Conservation (phyloP, 495 filamentous ascomycete species). For the Aspergillus affinis region DNA sequence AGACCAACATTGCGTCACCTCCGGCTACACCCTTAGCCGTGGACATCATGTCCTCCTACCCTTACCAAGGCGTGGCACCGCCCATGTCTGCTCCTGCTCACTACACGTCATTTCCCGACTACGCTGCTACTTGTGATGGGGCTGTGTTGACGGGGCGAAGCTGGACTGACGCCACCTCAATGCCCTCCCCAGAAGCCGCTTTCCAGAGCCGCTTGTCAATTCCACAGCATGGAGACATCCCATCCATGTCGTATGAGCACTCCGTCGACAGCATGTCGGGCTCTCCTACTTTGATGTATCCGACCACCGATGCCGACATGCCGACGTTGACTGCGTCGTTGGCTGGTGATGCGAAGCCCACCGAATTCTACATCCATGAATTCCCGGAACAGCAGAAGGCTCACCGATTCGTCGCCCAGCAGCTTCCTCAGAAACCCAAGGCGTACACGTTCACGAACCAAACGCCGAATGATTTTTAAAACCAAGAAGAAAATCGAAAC, state of each 20-base stretch:
- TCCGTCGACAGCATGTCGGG: slow-evolving; percentile 32
- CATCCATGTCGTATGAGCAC: slow-evolving; percentile 37
- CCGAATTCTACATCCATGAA: slow-evolving; percentile 46
- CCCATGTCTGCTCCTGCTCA: slow-evolving; percentile 50
- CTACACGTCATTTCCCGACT: slow-evolving; percentile 43
- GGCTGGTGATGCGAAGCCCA: slow-evolving; percentile 31
- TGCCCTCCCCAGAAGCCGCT: slow-evolving; percentile 39
- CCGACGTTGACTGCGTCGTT: slow-evolving; percentile 23
- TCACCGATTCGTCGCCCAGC: slow-evolving; percentile 38
- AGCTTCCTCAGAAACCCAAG: slow-evolving; percentile 42
- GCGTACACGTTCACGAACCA: slow-evolving; percentile 47
- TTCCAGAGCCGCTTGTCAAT: slow-evolving; percentile 36
- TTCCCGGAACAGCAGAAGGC: slow-evolving; percentile 45
- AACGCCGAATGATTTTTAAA: slow-evolving; percentile 39
- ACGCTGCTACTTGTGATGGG: slow-evolving; percentile 28
- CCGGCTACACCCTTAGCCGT: slow-evolving; percentile 45
- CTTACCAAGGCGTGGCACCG: slow-evolving; percentile 39
- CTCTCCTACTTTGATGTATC: slow-evolving; percentile 39
- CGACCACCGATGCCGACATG: slow-evolving; percentile 37
- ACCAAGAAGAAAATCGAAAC: neutral
- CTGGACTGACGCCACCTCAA: slow-evolving; percentile 42
- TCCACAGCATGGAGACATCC: slow-evolving; percentile 33
- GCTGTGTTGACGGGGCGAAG: slow-evolving; percentile 38
- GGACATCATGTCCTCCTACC: slow-evolving; percentile 38
- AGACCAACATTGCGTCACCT: slow-evolving; percentile 48